phyloP scores from a whole-genome alignment of 805 yeast species.

The Wickerhamomyces sydowiorum region DNA sequence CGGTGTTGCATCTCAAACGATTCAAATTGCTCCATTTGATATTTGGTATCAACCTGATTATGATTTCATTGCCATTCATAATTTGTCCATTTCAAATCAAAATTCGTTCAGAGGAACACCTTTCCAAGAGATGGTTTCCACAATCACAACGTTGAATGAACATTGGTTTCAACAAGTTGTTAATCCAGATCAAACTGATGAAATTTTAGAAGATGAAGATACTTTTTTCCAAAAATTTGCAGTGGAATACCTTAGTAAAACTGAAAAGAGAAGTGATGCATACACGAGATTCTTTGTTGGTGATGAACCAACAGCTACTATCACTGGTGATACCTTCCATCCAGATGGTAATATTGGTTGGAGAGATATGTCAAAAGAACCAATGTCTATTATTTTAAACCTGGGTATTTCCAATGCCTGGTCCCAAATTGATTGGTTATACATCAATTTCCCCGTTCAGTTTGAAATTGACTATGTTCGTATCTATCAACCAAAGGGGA shows the following conservation, averaged over 20 bases:
- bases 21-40: constrained; percentile 47
- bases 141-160: constrained; percentile 36
- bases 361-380: constrained; percentile 43
- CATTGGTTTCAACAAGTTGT: constrained; percentile 40
- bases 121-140: constrained; percentile 44
- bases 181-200: constrained; percentile 6
- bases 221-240: constrained; percentile 36
- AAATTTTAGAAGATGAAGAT: background rate
- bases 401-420: constrained; percentile 45
- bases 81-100: constrained; percentile 35
- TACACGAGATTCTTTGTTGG: constrained; percentile 39
- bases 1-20: constrained; percentile 45
- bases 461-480: constrained; percentile 42
- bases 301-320: constrained; percentile 39
- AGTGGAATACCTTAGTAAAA: constrained; percentile 36
- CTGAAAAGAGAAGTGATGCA: constrained; percentile 18
- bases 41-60: constrained; percentile 49
- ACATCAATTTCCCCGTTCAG: constrained; percentile 36
- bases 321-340: constrained; percentile 35
- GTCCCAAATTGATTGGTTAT: constrained; percentile 46
- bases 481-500: constrained; percentile 41
- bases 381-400: constrained; percentile 43
- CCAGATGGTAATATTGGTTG: constrained; percentile 48
- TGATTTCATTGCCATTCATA: constrained; percentile 36
- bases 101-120: constrained; percentile 46